Evolutionary conservation across 306 rosid genomes (phyloP), one percentile per base, ranked within the genome.

Genomic region (Hippophae tibetana): DNA sequence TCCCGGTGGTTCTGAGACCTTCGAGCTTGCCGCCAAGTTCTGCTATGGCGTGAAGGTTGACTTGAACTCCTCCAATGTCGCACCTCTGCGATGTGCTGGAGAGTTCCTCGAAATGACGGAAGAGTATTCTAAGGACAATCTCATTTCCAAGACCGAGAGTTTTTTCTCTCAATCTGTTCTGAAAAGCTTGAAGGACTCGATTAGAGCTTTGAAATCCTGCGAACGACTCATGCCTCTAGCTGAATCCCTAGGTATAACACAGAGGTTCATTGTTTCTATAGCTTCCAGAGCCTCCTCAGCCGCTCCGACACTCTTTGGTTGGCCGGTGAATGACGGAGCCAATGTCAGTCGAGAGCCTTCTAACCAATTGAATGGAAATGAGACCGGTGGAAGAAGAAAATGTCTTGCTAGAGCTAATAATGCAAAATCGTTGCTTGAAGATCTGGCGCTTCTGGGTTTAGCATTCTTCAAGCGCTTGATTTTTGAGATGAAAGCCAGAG

Each of bases 31-130:
- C 7, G 95, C 97, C 10, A 92, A 92, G 78, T 92, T 85, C 70
- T 88, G 95, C 69, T 92, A 92, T 53, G 97, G 97, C 31, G 99
- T 92, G 58, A 92, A 85, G 76, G 75, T 83, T 57, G 99, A 92
- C 56, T 56, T 88, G 13, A 74, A 75, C 62, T 58, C 97, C 47
- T 57, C 84, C 78, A 92, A 86, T 63, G 97, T 77, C n/a, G 97
- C 78, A 12, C 80, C 85, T 5, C 92, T 92, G 47, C 94, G 99
- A 10, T 92, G 99, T 68, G 99, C 99, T 58, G 99, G 95, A 0
- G 97, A 92, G 77, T 84, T 79, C 61, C 77, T 92, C 31, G 95
- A 92, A 6, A 92, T 92, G 99, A 86, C 99, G 2, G 96, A 92
- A 49, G 85, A 86, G 12, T 93, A 76, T 71, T 80, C 90, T 1